phyloP scores from a whole-genome alignment of 768 basidiomycete genomes.

The Coprinellus micaceus region DNA sequence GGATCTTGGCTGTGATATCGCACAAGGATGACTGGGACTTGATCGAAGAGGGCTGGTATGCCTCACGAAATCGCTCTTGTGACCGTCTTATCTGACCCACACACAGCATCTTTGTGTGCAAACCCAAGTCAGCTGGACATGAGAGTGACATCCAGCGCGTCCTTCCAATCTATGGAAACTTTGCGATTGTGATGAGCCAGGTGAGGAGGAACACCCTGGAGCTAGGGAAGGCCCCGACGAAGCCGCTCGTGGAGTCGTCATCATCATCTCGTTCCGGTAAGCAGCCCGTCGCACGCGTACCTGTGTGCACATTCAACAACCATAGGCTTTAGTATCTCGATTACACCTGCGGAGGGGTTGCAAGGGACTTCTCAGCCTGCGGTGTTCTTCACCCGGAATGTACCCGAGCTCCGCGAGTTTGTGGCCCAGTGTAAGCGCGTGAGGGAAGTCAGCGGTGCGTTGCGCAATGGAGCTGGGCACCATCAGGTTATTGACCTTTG shows the following conservation, averaged over 20 bases:
- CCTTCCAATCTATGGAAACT: slow-evolving; percentile 54
- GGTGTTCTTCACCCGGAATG: slow-evolving; percentile 45
- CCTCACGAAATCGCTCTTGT: background rate
- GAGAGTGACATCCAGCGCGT: slow-evolving; percentile 45
- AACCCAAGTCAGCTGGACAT: slow-evolving; percentile 26
- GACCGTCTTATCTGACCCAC: slow-evolving; percentile 6
- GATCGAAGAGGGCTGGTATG: slow-evolving; percentile 54
- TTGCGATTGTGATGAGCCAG: slow-evolving; percentile 58
- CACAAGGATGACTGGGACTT: slow-evolving; percentile 41
- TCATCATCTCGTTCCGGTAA: slow-evolving; percentile 37
- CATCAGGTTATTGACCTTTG: background rate
- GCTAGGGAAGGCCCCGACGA: slow-evolving; percentile 19
- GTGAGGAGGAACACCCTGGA: slow-evolving; percentile 38
- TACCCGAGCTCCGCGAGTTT: slow-evolving; percentile 42
- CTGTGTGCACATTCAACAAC: background rate
- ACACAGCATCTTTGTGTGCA: slow-evolving; percentile 48
- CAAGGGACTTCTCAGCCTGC: slow-evolving; percentile 27
- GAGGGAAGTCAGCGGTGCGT: slow-evolving; percentile 42
- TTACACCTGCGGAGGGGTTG: slow-evolving; percentile 42
- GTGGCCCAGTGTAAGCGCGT: slow-evolving; percentile 56
- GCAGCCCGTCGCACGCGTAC: background rate
- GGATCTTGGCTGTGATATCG: slow-evolving; percentile 48
- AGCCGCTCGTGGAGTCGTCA: slow-evolving; percentile 29
- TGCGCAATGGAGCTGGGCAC: background rate
- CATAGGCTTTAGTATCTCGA: slow-evolving; percentile 52